Percentiles rank a stretch among this genome's conserved stretches.
Evolutionary conservation across 345 rosid species (phyloP).

Genomic region (Melaleuca alternifolia): DNA sequence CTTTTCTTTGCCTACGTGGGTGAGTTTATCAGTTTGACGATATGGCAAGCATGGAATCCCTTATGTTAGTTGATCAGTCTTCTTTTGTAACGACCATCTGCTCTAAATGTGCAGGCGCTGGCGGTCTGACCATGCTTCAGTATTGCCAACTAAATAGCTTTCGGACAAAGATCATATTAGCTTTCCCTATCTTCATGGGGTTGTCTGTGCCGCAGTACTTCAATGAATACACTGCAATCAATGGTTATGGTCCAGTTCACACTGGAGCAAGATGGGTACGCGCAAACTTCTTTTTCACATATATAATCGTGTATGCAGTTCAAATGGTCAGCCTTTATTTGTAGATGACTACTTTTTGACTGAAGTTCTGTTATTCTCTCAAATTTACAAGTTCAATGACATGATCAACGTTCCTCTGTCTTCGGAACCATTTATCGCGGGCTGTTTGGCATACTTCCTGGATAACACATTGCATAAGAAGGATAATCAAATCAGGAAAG

Average conservation of each 20-base stretch:
- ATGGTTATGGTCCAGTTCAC: constrained; percentile 83
- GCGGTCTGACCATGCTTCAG: constrained; percentile 84
- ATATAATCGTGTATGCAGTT: background rate
- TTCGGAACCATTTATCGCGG: constrained; percentile 86
- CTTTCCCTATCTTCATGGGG: constrained; percentile 85
- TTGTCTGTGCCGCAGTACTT: constrained; percentile 88
- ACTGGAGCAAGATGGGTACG: constrained; percentile 81
- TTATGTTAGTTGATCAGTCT: background rate
- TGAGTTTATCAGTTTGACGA: constrained; percentile 16
- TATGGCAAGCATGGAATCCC: background rate
- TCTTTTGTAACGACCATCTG: background rate
- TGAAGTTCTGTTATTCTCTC: background rate
- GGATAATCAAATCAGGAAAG: constrained; percentile 52
- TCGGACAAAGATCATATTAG: constrained; percentile 65
- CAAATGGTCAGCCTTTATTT: background rate
- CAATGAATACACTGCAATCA: constrained; percentile 77
- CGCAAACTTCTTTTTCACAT: background rate
- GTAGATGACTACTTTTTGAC: background rate
- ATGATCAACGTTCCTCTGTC: constrained; percentile 84
- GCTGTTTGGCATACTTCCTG: constrained; percentile 62
- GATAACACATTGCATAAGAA: constrained; percentile 62
- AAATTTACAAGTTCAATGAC: constrained; percentile 57
- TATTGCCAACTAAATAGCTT: constrained; percentile 90
- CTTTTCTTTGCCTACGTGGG: constrained; percentile 93
- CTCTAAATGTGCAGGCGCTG: constrained; percentile 44